Evolutionary conservation across 805 yeast species (phyloP).

Genomic region (Novakomyces olei): DNA sequence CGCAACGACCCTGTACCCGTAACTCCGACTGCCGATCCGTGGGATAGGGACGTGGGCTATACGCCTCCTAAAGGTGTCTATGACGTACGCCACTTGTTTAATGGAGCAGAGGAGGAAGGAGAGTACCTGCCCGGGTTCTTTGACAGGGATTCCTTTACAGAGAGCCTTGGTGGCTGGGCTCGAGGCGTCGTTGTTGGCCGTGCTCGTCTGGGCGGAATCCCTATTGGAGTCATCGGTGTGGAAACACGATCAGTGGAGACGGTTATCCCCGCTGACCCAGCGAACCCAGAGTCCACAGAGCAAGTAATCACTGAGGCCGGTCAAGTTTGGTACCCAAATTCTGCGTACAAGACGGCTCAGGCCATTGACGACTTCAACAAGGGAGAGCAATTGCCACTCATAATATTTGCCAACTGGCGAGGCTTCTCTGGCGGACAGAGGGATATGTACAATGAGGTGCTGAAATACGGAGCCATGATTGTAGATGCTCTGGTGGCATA

Average conservation of each 20-base stretch:
- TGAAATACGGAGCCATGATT: constrained; percentile 89
- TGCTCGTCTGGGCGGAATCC: constrained; percentile 96
- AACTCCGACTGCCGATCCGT: constrained; percentile 47
- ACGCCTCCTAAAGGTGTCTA: constrained; percentile 54
- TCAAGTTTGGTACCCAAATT: constrained; percentile 98
- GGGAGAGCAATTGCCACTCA: constrained; percentile 93
- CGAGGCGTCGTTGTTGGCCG: constrained; percentile 96
- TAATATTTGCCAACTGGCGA: constrained; percentile 99
- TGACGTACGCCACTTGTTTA: constrained; percentile 89
- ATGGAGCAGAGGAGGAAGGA: constrained; percentile 47
- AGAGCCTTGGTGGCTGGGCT: constrained; percentile 96
- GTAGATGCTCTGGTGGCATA: constrained; percentile 92
- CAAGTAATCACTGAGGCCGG: constrained; percentile 83
- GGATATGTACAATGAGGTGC: constrained; percentile 96
- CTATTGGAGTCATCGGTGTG: constrained; percentile 93
- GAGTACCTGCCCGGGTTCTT: constrained; percentile 78
- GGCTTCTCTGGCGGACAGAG: constrained; percentile 99
- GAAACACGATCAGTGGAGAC: constrained; percentile 82
- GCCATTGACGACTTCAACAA: constrained; percentile 92
- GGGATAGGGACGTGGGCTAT: constrained; percentile 87
- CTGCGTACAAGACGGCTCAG: constrained; percentile 97
- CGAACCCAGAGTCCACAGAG: constrained; percentile 88
- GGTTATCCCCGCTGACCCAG: constrained; percentile 91
- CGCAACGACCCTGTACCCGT: constrained; percentile 82
- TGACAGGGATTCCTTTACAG: constrained; percentile 83